phyloP scores from a whole-genome alignment of 2,329 filamentous ascomycete genomes.

The Neocucurbitaria cava region DNA sequence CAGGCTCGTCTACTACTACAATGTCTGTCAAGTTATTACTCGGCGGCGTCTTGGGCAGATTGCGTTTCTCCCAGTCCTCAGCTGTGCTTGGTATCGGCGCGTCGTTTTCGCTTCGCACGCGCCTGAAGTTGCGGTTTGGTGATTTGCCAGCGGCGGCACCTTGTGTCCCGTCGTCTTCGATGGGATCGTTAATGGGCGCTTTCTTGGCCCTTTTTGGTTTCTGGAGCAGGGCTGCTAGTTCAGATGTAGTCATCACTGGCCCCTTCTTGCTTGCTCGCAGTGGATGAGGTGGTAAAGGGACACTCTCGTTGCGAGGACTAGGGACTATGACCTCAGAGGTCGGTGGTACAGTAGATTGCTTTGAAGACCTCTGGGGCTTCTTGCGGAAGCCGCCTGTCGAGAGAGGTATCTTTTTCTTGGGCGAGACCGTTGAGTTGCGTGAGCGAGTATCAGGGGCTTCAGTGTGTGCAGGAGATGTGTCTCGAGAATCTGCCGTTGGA shows the following conservation, averaged over 20 bases:
- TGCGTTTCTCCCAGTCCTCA: constrained; percentile 39
- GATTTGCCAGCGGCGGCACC: constrained; percentile 6
- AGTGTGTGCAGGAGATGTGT: constrained; percentile 9
- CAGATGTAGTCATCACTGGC: constrained; percentile 35
- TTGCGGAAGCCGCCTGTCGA: constrained; percentile 40
- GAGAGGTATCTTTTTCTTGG: constrained; percentile 23
- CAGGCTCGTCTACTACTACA: constrained; percentile 2
- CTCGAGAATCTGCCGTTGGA: constrained; percentile 2
- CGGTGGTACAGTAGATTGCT: not conserved
- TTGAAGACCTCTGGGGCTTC: constrained; percentile 16
- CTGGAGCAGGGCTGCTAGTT: constrained; percentile 35
- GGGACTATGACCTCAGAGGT: not conserved
- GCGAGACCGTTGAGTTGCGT: constrained; percentile 17
- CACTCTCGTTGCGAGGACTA: constrained; percentile 15
- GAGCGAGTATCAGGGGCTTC: constrained; percentile 10
- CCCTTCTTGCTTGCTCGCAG: constrained; percentile 20
- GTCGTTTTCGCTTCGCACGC: constrained; percentile 42
- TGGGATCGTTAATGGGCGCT: constrained; percentile 27
- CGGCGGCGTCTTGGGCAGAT: constrained; percentile 25
- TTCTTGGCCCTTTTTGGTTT: constrained; percentile 23
- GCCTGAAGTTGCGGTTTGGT: constrained; percentile 29
- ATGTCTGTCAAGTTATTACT: not conserved
- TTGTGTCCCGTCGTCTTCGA: constrained; percentile 29
- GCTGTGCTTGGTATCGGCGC: constrained; percentile 39
- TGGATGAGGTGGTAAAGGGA: constrained; percentile 27